Evolutionary conservation across 2,329 filamentous ascomycete genomes (phyloP).

Genomic region (Fusarium sp.): DNA sequence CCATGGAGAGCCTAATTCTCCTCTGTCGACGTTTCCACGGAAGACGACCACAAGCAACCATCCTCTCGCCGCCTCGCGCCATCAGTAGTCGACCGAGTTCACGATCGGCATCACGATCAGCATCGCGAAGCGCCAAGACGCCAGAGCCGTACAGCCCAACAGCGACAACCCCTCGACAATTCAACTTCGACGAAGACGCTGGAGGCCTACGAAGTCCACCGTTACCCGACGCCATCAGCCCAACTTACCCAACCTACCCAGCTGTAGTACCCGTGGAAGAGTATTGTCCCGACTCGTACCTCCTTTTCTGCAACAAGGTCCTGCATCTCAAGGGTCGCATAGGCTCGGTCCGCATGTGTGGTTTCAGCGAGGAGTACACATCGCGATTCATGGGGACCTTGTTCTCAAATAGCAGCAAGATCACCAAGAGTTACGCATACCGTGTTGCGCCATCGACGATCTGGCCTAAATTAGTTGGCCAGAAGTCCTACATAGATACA

Average conservation of each 20-base stretch:
- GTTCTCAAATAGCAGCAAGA: conserved; percentile 29
- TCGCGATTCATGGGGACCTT: conserved; percentile 41
- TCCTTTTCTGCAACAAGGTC: conserved; percentile 47
- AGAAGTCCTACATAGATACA: conserved; percentile 42
- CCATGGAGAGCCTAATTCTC: conserved; percentile 45
- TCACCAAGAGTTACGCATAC: conserved; percentile 32
- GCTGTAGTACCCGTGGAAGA: neutral
- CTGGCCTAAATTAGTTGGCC: conserved; percentile 45
- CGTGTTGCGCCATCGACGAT: conserved; percentile 45
- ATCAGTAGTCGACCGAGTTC: conserved; percentile 22
- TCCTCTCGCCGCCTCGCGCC: neutral
- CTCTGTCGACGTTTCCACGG: conserved; percentile 50
- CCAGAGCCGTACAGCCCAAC: conserved; percentile 10
- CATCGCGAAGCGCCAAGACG: conserved; percentile 7
- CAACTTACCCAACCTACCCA: neutral
- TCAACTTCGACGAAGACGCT: neutral
- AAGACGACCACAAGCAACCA: neutral
- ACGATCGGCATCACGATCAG: conserved; percentile 14
- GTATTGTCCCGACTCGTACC: conserved; percentile 47
- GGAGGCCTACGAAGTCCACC: neutral
- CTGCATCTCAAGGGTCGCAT: conserved; percentile 44
- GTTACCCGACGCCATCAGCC: neutral
- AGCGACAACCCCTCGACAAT: neutral
- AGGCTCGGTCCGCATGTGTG: conserved; percentile 48
- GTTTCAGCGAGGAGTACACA: conserved; percentile 48